Conservation (phyloP, 2,329 filamentous ascomycete species). For the Cylindrodendrum hubeiense region DNA sequence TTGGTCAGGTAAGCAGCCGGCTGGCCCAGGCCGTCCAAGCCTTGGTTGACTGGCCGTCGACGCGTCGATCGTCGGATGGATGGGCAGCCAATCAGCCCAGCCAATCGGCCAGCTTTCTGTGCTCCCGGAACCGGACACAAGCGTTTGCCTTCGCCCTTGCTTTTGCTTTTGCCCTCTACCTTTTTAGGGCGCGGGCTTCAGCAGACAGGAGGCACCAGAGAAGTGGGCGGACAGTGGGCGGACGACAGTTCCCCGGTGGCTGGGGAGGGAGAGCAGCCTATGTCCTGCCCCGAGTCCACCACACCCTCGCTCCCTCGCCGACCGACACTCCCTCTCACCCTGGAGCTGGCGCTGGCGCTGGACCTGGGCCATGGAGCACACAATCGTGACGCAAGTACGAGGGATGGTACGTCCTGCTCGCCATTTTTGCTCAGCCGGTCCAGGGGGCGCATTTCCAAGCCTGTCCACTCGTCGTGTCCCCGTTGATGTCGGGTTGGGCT, state of each 20-base stretch:
- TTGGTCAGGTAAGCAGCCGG: slow-evolving; percentile 1
- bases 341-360: background rate
- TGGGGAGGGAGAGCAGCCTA: background rate
- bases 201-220: background rate
- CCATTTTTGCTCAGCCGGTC: background rate
- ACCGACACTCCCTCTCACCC: background rate
- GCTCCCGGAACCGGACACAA: slow-evolving; percentile 8
- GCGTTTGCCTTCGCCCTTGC: slow-evolving; percentile 4
- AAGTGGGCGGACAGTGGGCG: background rate
- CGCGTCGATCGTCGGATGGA: slow-evolving; percentile 18
- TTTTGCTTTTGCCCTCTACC: slow-evolving; percentile 5
- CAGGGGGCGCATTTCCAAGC: background rate
- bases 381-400: background rate
- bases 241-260: slow-evolving; percentile 1
- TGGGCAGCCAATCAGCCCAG: slow-evolving; percentile 10
- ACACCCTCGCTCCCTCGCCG: slow-evolving; percentile 4
- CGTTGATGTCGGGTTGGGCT: background rate
- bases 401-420: background rate
- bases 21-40: background rate
- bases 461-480: background rate
- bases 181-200: background rate
- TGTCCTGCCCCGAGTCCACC: slow-evolving; percentile 5
- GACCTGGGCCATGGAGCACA: background rate
- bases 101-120: slow-evolving; percentile 15
- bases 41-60: background rate